Percentiles rank a stretch among this genome's conserved stretches.
Conservation (phyloP, 163 green algal species). For the Volvox carteri region DNA sequence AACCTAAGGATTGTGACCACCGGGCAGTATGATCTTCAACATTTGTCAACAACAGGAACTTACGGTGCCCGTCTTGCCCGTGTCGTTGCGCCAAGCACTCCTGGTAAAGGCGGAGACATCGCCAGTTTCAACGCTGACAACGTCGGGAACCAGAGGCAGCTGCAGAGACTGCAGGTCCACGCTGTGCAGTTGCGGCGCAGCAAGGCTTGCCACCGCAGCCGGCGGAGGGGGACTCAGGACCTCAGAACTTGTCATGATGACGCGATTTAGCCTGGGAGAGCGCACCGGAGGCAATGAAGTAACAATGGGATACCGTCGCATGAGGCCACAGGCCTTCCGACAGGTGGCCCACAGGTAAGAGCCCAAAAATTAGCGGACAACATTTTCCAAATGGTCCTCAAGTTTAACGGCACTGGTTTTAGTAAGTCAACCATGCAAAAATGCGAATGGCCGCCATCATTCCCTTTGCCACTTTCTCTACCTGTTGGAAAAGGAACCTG, state of each 20-base stretch:
- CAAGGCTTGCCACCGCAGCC: conserved; percentile 39
- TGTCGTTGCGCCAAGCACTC: conserved; percentile 22
- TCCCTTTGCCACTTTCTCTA: neutral
- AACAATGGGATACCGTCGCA: neutral
- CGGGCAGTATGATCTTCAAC: neutral
- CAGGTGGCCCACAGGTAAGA: too few species aligned
- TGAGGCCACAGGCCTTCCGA: neutral
- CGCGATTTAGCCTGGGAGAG: neutral
- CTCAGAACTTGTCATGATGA: conserved; percentile 55
- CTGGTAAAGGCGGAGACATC: conserved; percentile 29
- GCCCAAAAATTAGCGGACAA: too few species aligned
- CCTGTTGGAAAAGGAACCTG: conserved; percentile 24
- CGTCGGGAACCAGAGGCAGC: conserved; percentile 18
- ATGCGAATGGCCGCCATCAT: neutral
- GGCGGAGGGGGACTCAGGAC: conserved; percentile 49
- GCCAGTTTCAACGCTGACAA: conserved; percentile 48
- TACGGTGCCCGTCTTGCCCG: conserved; percentile 31
- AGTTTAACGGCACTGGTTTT: too few species aligned
- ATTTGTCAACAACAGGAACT: conserved; percentile 11
- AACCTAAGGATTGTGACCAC: too few species aligned
- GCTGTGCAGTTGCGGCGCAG: conserved; percentile 36
- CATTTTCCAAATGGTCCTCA: too few species aligned
- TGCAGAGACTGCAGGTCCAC: conserved; percentile 44
- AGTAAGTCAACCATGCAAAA: too few species aligned
- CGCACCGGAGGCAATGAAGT: neutral